Conservation (phyloP, 805 yeast genomes). For the Wickerhamiella occidentalis region DNA sequence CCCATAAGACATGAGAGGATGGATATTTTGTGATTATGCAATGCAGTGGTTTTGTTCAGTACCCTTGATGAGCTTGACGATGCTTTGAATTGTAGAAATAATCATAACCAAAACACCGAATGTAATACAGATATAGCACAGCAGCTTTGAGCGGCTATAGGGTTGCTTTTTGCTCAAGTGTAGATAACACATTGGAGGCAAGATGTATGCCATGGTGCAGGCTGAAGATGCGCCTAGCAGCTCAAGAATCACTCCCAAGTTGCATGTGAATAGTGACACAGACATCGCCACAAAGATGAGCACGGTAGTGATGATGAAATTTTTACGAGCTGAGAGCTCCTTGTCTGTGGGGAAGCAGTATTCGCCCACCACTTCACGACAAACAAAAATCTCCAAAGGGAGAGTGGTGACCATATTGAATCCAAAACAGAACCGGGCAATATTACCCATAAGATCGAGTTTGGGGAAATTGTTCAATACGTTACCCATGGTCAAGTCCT, state of each 20-base stretch:
- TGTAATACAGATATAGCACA: slow-evolving; percentile 46
- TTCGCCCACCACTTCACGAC: slow-evolving; percentile 75
- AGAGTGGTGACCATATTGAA: slow-evolving; percentile 85
- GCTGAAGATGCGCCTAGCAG: slow-evolving; percentile 90
- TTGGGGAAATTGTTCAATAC: slow-evolving; percentile 75
- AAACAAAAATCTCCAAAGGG: slow-evolving; percentile 82
- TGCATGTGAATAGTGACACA: slow-evolving; percentile 69
- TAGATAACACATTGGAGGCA: slow-evolving; percentile 77
- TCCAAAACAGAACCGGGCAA: slow-evolving; percentile 86
- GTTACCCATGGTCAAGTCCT: slow-evolving; percentile 72
- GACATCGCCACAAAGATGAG: slow-evolving; percentile 60
- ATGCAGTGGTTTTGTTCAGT: slow-evolving; percentile 19
- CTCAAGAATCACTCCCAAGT: slow-evolving; percentile 79
- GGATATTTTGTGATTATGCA: slow-evolving; percentile 9
- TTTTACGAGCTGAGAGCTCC: slow-evolving; percentile 30
- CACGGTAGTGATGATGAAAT: slow-evolving; percentile 50
- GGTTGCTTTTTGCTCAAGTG: slow-evolving; percentile 44
- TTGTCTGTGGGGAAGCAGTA: slow-evolving; percentile 31
- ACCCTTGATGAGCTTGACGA: slow-evolving; percentile 35
- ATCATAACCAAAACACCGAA: slow-evolving; percentile 74
- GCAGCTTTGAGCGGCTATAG: slow-evolving; percentile 34
- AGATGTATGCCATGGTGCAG: slow-evolving; percentile 78
- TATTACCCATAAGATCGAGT: slow-evolving; percentile 59
- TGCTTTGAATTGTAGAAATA: slow-evolving; percentile 66
- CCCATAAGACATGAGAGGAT: slow-evolving; percentile 5